A percentile compares a stretch with the other conserved stretches of the same genome.
These are phyloP conservation scores for Emmonsiellopsis sp. DNA, from an alignment of 2,329 filamentous ascomycete genomes.

Conservation along the genomic window DNA sequence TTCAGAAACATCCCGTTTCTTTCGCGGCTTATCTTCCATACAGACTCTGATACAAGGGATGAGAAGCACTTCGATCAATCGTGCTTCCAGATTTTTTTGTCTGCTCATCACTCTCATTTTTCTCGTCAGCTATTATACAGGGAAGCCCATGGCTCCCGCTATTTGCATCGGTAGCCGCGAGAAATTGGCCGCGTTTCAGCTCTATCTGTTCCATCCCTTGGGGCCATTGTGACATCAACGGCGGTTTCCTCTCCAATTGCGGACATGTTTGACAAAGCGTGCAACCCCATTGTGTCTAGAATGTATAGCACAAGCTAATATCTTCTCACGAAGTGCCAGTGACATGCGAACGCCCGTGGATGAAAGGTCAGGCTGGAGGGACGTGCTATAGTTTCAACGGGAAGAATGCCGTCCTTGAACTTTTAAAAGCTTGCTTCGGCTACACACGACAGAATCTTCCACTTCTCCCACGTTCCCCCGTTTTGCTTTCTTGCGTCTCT, in stretches of 20 bases:
- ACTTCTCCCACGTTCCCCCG: not conserved
- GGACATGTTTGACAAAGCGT: slow-evolving; percentile 6
- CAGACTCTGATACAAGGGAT: too few relatives aligned
- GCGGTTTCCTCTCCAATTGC: not conserved
- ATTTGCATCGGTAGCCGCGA: not conserved
- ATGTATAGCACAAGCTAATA: slow-evolving; percentile 6
- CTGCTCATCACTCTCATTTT: too few relatives aligned
- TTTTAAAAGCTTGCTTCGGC: slow-evolving; percentile 1
- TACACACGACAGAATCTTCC: not conserved
- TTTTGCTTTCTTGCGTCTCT: not conserved
- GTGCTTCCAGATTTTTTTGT: too few relatives aligned
- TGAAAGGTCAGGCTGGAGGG: slow-evolving; percentile 1
- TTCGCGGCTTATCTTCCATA: too few relatives aligned
- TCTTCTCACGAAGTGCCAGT: slow-evolving; percentile 4
- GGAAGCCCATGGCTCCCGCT: not conserved
- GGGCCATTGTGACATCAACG: slow-evolving; percentile 12
- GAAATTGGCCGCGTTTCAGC: not conserved
- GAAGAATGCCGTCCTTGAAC: not conserved
- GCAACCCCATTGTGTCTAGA: slow-evolving; percentile 8
- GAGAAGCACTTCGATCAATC: too few relatives aligned
- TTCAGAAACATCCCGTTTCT: not conserved
- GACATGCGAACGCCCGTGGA: slow-evolving; percentile 8
- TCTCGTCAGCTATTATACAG: too few relatives aligned
- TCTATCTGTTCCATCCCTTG: not conserved
- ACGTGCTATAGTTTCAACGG: not conserved